Base-by-base conservation (phyloP, 2,329 filamentous ascomycete species). In the Myriosclerotinia curreyana region DNA sequence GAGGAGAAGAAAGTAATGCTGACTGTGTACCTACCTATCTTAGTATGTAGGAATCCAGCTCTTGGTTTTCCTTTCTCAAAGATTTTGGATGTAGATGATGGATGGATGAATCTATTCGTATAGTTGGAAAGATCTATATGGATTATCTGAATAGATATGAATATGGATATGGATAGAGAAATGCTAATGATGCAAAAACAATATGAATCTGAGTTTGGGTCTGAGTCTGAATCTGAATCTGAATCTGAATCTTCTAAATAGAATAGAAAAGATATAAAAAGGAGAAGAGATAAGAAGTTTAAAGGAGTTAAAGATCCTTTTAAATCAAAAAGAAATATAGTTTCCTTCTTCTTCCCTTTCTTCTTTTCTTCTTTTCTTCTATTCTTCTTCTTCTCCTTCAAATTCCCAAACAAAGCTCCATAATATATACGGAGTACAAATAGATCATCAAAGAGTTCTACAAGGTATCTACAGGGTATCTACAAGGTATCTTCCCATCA, bases 31-130 rank as follows among this genome's bases (percentile, higher is more conserved):
- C n/a, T n/a, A n/a, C n/a, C n/a, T n/a, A n/a, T n/a, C n/a, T n/a
- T n/a, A n/a, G n/a, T n/a, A 42, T 50, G 42, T 64, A 66, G 68
- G 69, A 70, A 70, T 69, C 70, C 71, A 73, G 71, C 71, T 71
- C 71, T 73, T 72, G 71, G 71, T 72, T 52, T 70, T 71, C 66
- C 71, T 64, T 65, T n/a, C n/a, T 50, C 40, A 48, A 58, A 46
- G 20, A 22, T 46, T 17, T 22, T 46, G 20, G 40, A 44, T 34
- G 12, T 56, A 22, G 31, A 5, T 31, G 11, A 8, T 11, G 40
- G 46, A 34, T n/a, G 25, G 22, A 36, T 52, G n/a, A n/a, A n/a
- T n/a, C n/a, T n/a, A n/a, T n/a, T n/a, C n/a, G n/a, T n/a, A n/a
- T n/a, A n/a, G n/a, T 5, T 34, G 20, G 17, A 44, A 34, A 58